Evolutionary conservation across 768 basidiomycete species (phyloP), one percentile per base, ranked within the genome.

Genomic region (Pisolithus orientalis): DNA sequence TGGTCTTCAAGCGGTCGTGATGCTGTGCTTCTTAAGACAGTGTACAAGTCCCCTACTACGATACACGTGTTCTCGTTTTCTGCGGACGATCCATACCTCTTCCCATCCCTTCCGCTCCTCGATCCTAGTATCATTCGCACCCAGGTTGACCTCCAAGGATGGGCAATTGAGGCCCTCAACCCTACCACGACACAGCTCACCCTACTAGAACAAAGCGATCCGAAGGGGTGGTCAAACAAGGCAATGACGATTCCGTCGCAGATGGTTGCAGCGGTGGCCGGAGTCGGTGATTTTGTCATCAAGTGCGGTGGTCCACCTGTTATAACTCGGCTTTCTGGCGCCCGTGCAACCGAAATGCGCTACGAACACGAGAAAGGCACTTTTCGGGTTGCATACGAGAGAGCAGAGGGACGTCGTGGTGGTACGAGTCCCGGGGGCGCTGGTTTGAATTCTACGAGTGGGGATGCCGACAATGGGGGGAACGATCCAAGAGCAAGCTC

Each of bases 111-210:
- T 56, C 90, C 79, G 44, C 74, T 74, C 10, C 73, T 70, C 1
- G 90, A 89, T 46, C 83, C 87, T 0, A 87, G 80, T 58, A 79
- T 87, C 47, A 95, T 96, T 55, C 87, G 94, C 6, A 91, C 90
- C 0, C 94, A 98, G 66, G 85, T 95, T n/a, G 94, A 96, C 65
- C 75, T 99, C n/a, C 94, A 93, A 71, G 96, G 95, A 44, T 98
- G 94, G 90, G 90, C 95, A 1, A 93, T 99, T 59, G 95, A 98
- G 68, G 80, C 89, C 0, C 75, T 99, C 8, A 97, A 94, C 1
- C 96, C 95, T 0, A 97, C 84, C 2, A 98, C 96, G 2, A 96
- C 94, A 0, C 81, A 90, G 10, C 82, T 99, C 55, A 96, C 94
- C 0, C 73, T 99, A 1, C 79, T 99, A 5, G 95, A 98, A 62